Conservation (phyloP, 768 basidiomycete genomes). For the Boletus insuetus region DNA sequence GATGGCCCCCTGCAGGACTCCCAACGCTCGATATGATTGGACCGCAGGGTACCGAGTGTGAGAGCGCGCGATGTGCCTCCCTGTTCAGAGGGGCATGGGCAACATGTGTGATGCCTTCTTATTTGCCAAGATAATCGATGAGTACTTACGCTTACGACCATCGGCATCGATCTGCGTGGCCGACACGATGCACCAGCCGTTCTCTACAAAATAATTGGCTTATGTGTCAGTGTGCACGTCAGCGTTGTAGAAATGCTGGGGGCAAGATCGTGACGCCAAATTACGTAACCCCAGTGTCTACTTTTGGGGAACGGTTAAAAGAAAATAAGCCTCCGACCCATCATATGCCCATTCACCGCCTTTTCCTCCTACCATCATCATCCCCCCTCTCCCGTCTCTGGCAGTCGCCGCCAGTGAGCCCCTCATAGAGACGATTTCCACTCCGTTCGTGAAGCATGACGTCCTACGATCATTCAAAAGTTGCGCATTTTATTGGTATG, state of each 20-base stretch:
- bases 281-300: conserved; percentile 33
- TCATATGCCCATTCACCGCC: conserved; percentile 3
- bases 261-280: background rate
- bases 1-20: background rate
- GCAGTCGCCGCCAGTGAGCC: conserved; percentile 6
- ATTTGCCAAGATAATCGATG: conserved; percentile 9
- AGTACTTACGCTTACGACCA: background rate
- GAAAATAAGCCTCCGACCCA: conserved; percentile 20
- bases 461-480: conserved; percentile 55
- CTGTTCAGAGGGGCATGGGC: background rate
- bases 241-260: background rate
- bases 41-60: conserved; percentile 1
- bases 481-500: conserved; percentile 63
- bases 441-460: conserved; percentile 22
- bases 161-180: conserved; percentile 10
- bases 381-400: conserved; percentile 5
- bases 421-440: conserved; percentile 7
- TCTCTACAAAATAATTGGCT: no score
- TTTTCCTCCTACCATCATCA: conserved; percentile 22
- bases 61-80: conserved; percentile 32
- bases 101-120: conserved; percentile 4
- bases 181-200: conserved; percentile 13
- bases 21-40: conserved; percentile 6
- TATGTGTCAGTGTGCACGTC: no score
- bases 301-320: conserved; percentile 29